Base-by-base conservation (phyloP, 768 basidiomycete species). In the Rickenella mellea region DNA sequence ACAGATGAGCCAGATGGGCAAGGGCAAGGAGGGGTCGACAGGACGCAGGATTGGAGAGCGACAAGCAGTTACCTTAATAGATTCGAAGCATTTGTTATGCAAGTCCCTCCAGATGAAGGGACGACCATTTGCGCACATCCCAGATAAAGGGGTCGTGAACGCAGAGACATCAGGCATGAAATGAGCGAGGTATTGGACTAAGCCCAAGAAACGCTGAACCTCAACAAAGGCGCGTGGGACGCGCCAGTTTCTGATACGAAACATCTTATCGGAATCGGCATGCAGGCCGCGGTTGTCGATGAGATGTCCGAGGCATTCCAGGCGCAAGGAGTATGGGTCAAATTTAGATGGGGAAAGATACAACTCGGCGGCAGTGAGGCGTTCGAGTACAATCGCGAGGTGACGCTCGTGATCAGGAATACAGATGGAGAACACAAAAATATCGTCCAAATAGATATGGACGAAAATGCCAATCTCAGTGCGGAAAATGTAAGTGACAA, bases 371-470 rank as follows among this genome's bases (percentile, higher is more conserved):
- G 55, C 32, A 1, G 55, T 30, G 0, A 72, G 48, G 0, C 40
- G 48, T 0, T 55, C 48, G 31, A 71, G 58, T 2, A 69, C 55
- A 1, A 55, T 27, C 1, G 42, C 27, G 0, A 72, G 47, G 46
- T 67, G 57, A 10, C 49, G 14, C 25, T 61, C 51, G 39, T 72
- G 69, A 0, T 69, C 68, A 17, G 62, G 60, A 2, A 67, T 46
- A 0, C 58, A 49, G 12, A 63, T 44, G 0, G 60, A 64, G 45
- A 47, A 70, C 0, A 70, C 51, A 32, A 71, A 64, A 3, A 72
- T 60, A 47, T 73, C 65, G 43, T 73, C 69, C 0, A 73, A 48
- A 42, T 71, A 73, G 2, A 66, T 57, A 33, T 71, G 62, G 6
- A 71, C 25, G 42, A 65, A 70, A 7, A 30, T 19, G 0, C 67